Percentiles rank a stretch among this genome's conserved stretches.
These are phyloP conservation scores for Myxozyma melibiosi DNA, from an alignment of 805 yeast genomes.

Conservation along the genomic window DNA sequence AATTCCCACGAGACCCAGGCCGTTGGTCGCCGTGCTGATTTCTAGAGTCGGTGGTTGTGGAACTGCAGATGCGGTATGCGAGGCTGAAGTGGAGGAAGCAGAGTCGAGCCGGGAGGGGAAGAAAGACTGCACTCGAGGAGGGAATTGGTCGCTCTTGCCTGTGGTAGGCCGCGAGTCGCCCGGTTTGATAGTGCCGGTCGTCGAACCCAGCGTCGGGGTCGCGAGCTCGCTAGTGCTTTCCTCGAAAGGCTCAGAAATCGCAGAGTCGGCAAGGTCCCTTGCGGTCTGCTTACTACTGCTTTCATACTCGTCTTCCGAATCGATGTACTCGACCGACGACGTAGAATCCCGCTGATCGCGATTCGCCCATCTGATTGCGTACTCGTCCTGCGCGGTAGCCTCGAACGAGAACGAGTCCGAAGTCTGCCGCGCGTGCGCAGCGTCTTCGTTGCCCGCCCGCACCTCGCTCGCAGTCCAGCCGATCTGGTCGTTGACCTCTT, in stretches of 20 bases:
- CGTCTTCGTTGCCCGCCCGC: not conserved
- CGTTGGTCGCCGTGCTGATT: not conserved
- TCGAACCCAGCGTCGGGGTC: conserved; percentile 14
- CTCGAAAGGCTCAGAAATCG: too few species aligned
- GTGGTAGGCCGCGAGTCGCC: not conserved
- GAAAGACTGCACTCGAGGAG: conserved; percentile 26
- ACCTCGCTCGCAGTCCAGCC: conserved; percentile 5
- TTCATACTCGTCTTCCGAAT: conserved; percentile 14
- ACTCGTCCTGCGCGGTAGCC: conserved; percentile 16
- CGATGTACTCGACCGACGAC: conserved; percentile 28
- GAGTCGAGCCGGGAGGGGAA: conserved; percentile 9
- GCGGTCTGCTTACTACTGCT: not conserved
- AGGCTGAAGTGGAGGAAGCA: not conserved
- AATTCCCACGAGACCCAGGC: conserved; percentile 21
- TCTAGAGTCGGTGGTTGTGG: too few species aligned
- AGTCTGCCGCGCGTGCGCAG: not conserved
- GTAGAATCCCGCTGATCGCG: conserved; percentile 14
- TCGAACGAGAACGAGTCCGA: conserved; percentile 21
- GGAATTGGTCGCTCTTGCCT: conserved; percentile 6
- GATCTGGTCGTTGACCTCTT: not conserved
- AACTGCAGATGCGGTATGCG: too few species aligned
- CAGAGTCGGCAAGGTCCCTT: not conserved
- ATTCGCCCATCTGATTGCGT: conserved; percentile 18
- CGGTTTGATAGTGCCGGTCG: not conserved
- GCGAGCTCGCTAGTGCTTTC: not conserved